Evolutionary conservation across 1,284 basidiomycete genomes (phyloP).

Genomic region (Agroathelia rolfsii): DNA sequence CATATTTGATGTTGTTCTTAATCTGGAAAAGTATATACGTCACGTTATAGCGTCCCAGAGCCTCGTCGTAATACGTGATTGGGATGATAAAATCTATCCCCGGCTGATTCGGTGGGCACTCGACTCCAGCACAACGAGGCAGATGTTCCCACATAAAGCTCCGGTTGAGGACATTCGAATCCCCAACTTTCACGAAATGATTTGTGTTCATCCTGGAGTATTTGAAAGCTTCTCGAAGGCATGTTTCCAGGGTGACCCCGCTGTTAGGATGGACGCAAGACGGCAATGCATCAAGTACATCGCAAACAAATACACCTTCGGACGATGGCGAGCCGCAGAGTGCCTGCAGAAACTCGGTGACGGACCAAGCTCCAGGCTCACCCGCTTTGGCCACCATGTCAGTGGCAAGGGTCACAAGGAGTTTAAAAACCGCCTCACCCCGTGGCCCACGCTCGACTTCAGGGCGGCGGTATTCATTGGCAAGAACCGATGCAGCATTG

Average conservation of each 20-base stretch:
- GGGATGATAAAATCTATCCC: constrained; percentile 18
- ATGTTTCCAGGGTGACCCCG: background rate
- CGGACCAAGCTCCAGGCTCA: too few relatives aligned
- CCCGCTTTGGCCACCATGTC: too few relatives aligned
- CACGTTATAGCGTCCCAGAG: constrained; percentile 11
- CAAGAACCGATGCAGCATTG: constrained; percentile 3
- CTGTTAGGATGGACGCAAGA: background rate
- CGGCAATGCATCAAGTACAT: constrained; percentile 1
- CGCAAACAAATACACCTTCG: too few relatives aligned
- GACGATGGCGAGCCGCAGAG: too few relatives aligned
- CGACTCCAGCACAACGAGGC: constrained; percentile 17
- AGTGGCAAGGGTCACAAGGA: constrained; percentile 11
- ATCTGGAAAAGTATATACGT: constrained; percentile 17
- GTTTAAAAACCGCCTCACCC: constrained; percentile 10
- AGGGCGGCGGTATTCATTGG: constrained; percentile 9
- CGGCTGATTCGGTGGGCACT: constrained; percentile 14
- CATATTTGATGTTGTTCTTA: too few relatives aligned
- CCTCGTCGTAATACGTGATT: constrained; percentile 11
- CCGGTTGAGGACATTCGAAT: constrained; percentile 13
- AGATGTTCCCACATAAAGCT: constrained; percentile 14
- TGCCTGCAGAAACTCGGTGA: background rate
- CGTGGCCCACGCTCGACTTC: constrained; percentile 13
- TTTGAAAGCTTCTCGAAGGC: constrained; percentile 11
- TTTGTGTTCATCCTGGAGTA: constrained; percentile 18
- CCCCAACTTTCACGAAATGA: constrained; percentile 19